A percentile compares a stretch with the other conserved stretches of the same genome.
phyloP scores from a whole-genome alignment of 306 rosid genomes.

The Sophora flavescens region DNA sequence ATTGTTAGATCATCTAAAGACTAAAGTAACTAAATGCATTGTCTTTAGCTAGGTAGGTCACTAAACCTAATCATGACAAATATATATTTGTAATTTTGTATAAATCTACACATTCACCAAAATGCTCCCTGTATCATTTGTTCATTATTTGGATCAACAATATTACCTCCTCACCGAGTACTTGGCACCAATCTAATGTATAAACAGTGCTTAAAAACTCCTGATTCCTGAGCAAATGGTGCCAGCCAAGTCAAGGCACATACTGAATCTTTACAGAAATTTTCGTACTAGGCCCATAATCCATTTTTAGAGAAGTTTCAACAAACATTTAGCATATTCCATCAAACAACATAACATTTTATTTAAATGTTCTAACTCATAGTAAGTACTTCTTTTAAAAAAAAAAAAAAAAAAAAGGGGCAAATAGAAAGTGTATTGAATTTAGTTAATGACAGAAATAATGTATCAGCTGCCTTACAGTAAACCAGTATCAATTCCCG shows the following conservation, averaged over 20 bases:
- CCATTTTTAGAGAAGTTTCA: neutral
- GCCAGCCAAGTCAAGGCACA: neutral
- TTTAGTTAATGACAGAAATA: neutral
- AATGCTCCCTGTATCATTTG: constrained; percentile 6
- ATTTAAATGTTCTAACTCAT: neutral
- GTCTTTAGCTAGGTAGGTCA: constrained; percentile 15
- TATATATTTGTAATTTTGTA: neutral
- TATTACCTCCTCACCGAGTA: neutral
- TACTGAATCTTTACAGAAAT: neutral
- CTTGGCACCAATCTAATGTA: neutral
- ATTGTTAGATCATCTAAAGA: neutral
- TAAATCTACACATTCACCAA: constrained; percentile 1
- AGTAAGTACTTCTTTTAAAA: neutral
- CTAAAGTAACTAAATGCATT: constrained; percentile 7
- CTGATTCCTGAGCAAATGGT: constrained; percentile 10
- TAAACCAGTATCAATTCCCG: neutral
- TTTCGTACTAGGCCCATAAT: neutral
- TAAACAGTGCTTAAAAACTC: neutral
- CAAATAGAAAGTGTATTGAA: neutral
- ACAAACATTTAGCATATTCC: constrained; percentile 2
- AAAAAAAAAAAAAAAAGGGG: neutral
- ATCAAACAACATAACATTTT: neutral
- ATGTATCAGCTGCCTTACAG: constrained; percentile 20
- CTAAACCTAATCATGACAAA: constrained; percentile 21
- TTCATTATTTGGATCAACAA: neutral